Base-by-base conservation (phyloP, 306 rosid genomes). In the Sindora glabra region DNA sequence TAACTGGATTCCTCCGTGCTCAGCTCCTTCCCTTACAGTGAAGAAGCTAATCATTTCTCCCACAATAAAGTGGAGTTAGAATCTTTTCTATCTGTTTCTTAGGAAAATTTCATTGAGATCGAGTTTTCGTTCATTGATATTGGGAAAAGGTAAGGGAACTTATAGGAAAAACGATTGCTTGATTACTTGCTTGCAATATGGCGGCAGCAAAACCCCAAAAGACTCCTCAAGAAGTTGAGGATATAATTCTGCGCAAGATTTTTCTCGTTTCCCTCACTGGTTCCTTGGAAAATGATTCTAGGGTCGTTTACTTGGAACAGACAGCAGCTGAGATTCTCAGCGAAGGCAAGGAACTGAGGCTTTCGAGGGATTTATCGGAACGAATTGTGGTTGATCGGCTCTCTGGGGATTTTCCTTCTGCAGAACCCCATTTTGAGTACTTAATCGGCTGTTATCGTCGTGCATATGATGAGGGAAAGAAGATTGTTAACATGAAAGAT, bases 271-370 rank as follows among this genome's bases (percentile, higher is more conserved):
- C 95, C 25, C 85, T 94, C 60, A 73, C 68, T 33, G 77, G 59
- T 48, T 16, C 70, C 1, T 3, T 68, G 29, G 74, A 54, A 7
- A 46, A 77, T 42, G 88, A 84, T 55, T 39, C 89, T 0, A 69
- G 91, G 55, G 42, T 82, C 65, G 78, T 82, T 13, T 89, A 89
- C 75, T 29, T 94, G 59, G 99, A 86, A 64, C 36, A 68, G 65
- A 79, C 97, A 16, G 99, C 97, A 1, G 99, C 99, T 5, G 97
- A 89, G 74, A 72, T 94, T 71, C 84, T 94, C 22, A 94, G 97
- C 74, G 99, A 94, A 29, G 78, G 86, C 3, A 84, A 86, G 30
- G 77, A 71, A 8, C 69, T 94, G 48, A 69, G 71, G 52, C 86
- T 94, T 34, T 78, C 87, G 2, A 74, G 86, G 25, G 99, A 94